Conservation (phyloP, 352 stramenopile genomes). For the Phytophthora idaei region DNA sequence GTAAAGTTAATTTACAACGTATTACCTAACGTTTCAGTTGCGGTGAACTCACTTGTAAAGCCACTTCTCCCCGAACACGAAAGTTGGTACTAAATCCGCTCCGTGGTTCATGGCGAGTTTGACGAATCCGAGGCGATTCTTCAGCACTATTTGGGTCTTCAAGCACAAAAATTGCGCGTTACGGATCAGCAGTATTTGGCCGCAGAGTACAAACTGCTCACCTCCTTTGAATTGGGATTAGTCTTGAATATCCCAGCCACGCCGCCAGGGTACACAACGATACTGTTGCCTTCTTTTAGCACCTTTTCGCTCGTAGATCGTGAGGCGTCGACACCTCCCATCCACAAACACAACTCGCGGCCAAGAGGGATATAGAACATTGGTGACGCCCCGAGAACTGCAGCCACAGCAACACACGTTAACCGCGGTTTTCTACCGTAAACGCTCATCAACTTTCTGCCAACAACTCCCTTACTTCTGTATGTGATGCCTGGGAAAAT, state of each 20-base stretch:
- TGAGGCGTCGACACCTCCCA: slow-evolving; percentile 49
- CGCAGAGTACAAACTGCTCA: not conserved
- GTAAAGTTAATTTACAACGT: too few species aligned
- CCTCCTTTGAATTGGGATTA: slow-evolving; percentile 55
- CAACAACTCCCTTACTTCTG: too few species aligned
- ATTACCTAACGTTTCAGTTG: too few species aligned
- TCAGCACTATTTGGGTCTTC: slow-evolving; percentile 45
- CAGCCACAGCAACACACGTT: not conserved
- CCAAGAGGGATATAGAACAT: slow-evolving; percentile 69
- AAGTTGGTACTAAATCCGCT: slow-evolving; percentile 50
- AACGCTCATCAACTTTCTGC: too few species aligned
- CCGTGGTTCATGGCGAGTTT: slow-evolving; percentile 53
- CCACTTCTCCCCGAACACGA: slow-evolving; percentile 65
- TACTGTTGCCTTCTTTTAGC: slow-evolving; percentile 42
- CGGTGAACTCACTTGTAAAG: slow-evolving; percentile 45
- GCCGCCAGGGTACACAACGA: slow-evolving; percentile 37
- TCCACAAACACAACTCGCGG: slow-evolving; percentile 68
- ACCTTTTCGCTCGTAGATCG: slow-evolving; percentile 48
- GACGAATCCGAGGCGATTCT: slow-evolving; percentile 51
- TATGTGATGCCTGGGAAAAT: not conserved
- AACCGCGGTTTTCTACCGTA: not conserved
- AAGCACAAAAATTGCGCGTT: not conserved
- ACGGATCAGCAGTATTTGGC: not conserved
- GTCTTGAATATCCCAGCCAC: slow-evolving; percentile 51
- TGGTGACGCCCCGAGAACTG: slow-evolving; percentile 60